These are phyloP conservation scores for Theileria orientalis DNA, from an alignment of 169 alveolate species.

Conservation along the genomic window DNA sequence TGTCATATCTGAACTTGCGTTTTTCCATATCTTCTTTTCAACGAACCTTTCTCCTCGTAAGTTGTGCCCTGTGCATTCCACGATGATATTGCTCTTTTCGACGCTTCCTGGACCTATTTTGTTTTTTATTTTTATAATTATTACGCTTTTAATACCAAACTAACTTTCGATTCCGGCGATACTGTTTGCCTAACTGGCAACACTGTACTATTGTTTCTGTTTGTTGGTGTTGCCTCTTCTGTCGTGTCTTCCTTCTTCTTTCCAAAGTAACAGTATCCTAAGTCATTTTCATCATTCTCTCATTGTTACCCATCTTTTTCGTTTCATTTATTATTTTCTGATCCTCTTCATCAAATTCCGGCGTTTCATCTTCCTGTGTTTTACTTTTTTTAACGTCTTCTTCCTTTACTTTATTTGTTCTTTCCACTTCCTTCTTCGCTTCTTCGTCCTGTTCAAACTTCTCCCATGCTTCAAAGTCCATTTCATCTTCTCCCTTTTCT, in stretches of 20 bases:
- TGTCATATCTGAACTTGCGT: conserved; percentile 54
- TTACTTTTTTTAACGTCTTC: conserved; percentile 40
- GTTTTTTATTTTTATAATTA: no score
- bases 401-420: conserved; percentile 53
- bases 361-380: conserved; percentile 41
- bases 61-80: conserved; percentile 86
- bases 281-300: neutral
- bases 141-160: neutral
- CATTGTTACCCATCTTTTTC: conserved; percentile 78
- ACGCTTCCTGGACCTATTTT: conserved; percentile 13
- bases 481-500: conserved; percentile 72
- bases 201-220: conserved; percentile 52
- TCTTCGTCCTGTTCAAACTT: conserved; percentile 56
- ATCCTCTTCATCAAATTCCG: conserved; percentile 83
- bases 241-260: conserved; percentile 69
- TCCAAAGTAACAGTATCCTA: conserved; percentile 80
- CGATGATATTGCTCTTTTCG: conserved; percentile 70
- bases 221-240: conserved; percentile 25
- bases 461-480: conserved; percentile 70
- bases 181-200: conserved; percentile 46
- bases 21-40: neutral
- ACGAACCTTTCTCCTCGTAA: conserved; percentile 80
- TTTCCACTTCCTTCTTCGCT: conserved; percentile 54
- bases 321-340: conserved; percentile 80
- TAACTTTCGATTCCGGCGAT: conserved; percentile 21